Base-by-base conservation (phyloP, 192 early-diverging fungal genomes). In the Podila epigama region DNA sequence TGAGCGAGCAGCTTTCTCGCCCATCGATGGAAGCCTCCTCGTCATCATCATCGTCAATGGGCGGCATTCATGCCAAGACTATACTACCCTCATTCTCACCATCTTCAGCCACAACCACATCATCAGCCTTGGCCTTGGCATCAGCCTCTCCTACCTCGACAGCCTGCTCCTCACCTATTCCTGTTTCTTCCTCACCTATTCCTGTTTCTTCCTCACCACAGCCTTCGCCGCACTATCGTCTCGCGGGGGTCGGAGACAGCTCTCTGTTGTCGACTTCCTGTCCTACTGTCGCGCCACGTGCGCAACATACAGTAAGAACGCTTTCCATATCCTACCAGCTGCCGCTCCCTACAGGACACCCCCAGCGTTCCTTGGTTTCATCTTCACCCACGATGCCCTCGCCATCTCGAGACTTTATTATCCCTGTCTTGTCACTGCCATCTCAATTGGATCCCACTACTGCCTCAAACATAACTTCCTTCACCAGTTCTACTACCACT, bases 311-410 rank as follows among this genome's bases (percentile, higher is more conserved):
- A 28, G 20, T 53, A 10, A 70, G 53, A n/a, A 62, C 68, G 11
- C 11, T 53, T 20, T 70, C 68, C 2, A 70, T 70, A n/a, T 62
- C 68, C 2, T 62, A 62, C 39, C 68, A 62, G 39, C 60, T 70
- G 1, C 68, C 68, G 29, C 29, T 62, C 15, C 68, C 59, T 8
- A 56, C 68, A 5, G 57, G 51, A 33, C 68, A 54, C 18, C 55
- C 51, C 11, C 58, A 69, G 27, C 58, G 37, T 13, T 61, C 51
- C 34, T 52, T 60, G 5, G 27, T 54, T 4, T 42, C 58, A n/a
- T 41, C 36, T 4, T 39, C 39, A 0, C 53, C 68, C 13, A 41
- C 53, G 2, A 39, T 58, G 13, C 27, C 51, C 3, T 33, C 18
- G 20, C 61, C 61, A n/a, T 34, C 61, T 1, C 51, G 48, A 35